Base-by-base conservation (phyloP, 495 filamentous ascomycete genomes). In the Hyaloscypha bicolor region DNA sequence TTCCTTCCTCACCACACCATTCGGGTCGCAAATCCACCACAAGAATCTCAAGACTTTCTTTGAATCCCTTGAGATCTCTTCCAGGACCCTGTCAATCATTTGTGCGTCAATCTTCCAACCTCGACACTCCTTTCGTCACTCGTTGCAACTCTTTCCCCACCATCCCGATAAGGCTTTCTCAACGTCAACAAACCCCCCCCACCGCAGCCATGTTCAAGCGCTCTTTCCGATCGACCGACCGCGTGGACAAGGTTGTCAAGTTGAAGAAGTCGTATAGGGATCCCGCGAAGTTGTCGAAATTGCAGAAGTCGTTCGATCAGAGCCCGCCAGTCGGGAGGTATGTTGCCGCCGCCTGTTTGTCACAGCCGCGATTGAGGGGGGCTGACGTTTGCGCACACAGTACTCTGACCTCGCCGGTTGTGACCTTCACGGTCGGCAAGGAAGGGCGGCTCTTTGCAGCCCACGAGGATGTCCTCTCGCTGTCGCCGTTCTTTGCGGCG, bases 371-470 rank as follows among this genome's bases (percentile, higher is more conserved):
- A 52, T 64, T 48, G 59, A 31, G 9, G n/a, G 8, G 31, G 22
- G 25, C 64, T 68, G 21, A 68, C 45, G 31, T 0, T 25, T 65
- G 37, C 33, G 57, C 42, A 30, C 56, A 31, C 68, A 91, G 86
- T 69, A 82, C 80, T 73, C 74, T 86, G 72, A 86, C 85, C 73
- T 90, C 91, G 16, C 82, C 90, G 60, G 89, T 97, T 67, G 84
- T 97, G 68, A 94, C 91, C 59, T 82, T 97, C 69, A 82, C 86
- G 69, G 87, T 96, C 71, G 94, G 94, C 6, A 85, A 83, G 12
- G 87, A 92, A 64, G 85, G 90, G 71, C 86, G 92, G 21, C 90
- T 96, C 75, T 97, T 97, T 79, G 92, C 92, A 42, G 92, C 93
- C 29, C 94, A 97, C 77, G 91, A 93, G 80, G 89, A 93, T 73